Evolutionary conservation across 805 yeast species (phyloP), one percentile per base, ranked within the genome.

Genomic region (Yamadazyma insecticola): DNA sequence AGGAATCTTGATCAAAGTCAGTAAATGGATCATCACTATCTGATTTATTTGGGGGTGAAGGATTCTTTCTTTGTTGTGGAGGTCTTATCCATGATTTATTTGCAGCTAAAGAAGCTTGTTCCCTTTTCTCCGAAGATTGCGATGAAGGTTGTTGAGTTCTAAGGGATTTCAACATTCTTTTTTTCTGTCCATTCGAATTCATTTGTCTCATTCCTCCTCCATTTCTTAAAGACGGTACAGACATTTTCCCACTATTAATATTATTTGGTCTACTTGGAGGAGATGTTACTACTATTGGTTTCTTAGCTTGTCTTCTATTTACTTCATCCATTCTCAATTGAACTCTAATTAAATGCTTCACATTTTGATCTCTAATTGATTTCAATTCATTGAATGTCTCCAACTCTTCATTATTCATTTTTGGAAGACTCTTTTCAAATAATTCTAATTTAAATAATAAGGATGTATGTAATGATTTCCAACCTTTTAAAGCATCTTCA

Each of bases 401-500:
- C 16, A 35, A 24, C 33, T 58, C 64, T 19, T 59, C 60, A 6
- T 36, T 26, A 9, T 40, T 29, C 32, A 52, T 39, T 35, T 59
- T 61, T 26, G 43, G 18, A 49, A 48, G 47, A 50, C 51, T 37
- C 53, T 52, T 72, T 57, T 47, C 80, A 69, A 43, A 81, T 43
- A 32, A 51, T 37, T 78, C 84, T 25, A 80, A 55, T 43, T 74
- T 74, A 48, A 63, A 73, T 28, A 75, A 63, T 2, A 78, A 64
- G 28, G 73, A 70, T 2, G 83, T 76, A 40, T 78, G 85, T n/a
- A 83, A 55, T 2, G 77, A 63, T 41, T 77, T 81, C 89, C 90
- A 81, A 2, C 89, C 89, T 37, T 71, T 74, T 13, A 80, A 55
- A 2, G 88, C 82, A 12, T 70, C 74, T 29, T 65, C 71, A 26